Evolutionary conservation across 352 stramenopile genomes (phyloP), one percentile per base, ranked within the genome.

Genomic region (Globisporangium alternatum): DNA sequence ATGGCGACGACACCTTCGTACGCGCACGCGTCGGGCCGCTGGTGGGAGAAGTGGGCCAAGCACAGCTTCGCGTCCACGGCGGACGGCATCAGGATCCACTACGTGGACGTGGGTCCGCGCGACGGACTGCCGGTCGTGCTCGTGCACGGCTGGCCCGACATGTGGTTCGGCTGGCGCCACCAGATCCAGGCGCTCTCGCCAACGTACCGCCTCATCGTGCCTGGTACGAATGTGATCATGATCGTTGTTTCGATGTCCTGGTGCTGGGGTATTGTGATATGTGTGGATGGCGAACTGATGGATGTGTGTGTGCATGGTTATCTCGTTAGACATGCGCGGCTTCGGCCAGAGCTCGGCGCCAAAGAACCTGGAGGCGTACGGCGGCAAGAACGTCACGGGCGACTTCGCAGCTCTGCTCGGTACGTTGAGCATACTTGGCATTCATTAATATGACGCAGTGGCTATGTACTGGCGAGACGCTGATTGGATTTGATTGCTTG

Each of bases 141-240:
- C 62, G 74, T 93, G 49, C 84, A 93, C 59, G 83, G 81, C 1
- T 93, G 80, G 77, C 83, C 83, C 10, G 83, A 93, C 62, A 67
- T 92, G 43, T 92, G 81, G 81, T 90, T 88, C 51, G 80, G 80
- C 9, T 90, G 83, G 81, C 74, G 78, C 69, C 72, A 83, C 67
- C 81, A 90, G 62, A 89, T 90, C 62, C 69, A 75, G 54, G 72
- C 70, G 54, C 68, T 90, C 9, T 70, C 71, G 48, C 53, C 65
- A 5, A 67, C 41, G 22, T 89, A 85, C 66, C 79, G 79, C 3
- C 53, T 89, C 17, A 89, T 90, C 56, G 79, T 85, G 6, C 77
- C 80, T 22, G 73, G 73, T 80, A 31, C 0, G 31, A 7, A 25
- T n/a, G 5, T 28, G n/a, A 0, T 7, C 25, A 1, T 44, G 39